Evolutionary conservation across 2,329 filamentous ascomycete genomes (phyloP), one percentile per base, ranked within the genome.

Genomic region (Ceratocystis colombiana): DNA sequence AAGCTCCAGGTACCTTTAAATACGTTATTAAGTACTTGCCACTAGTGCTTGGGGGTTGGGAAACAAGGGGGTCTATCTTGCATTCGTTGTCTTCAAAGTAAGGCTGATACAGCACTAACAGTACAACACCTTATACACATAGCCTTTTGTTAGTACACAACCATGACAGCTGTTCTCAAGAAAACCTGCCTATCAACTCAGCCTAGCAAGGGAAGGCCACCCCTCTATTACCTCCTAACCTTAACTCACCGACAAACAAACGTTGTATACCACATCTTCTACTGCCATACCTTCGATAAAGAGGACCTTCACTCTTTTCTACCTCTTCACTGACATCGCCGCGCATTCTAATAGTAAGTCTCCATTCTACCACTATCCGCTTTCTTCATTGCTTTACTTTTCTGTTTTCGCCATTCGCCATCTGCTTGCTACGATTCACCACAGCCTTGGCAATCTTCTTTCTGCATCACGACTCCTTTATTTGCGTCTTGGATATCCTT

Each of bases 211-310:
- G 55, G 55, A 59, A 37, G 28, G 17, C 55, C 55, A 37, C 61
- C 44, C 44, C 44, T 48, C 61, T 30, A 50, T 63, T 63, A 22
- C 44, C 30, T 63, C 61, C 62, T 44, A 65, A 61, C 50, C 50
- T 57, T 64, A 68, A 65, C 64, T 68, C 64, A 66, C 66, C 66
- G 66, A 68, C 66, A 68, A 64, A 66, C 66, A 68, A 64, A 68
- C 66, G 66, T 68, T 33, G 46, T 68, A 65, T 64, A 64, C 59
- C 59, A 65, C 48, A 66, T 64, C 64, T 59, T 65, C 63, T 46
- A 48, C 63, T 62, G 57, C 48, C 64, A 53, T 63, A 28, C 65
- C 53, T 65, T 67, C 59, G 66, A 68, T 68, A 68, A 66, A 53
- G 66, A 66, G 59, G 64, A 68, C 44, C 62, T 64, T 66, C 64